A percentile compares a stretch with the other conserved stretches of the same genome.
These are phyloP conservation scores for Cryphonectria nitschkei DNA, from an alignment of 2,329 filamentous ascomycete genomes.

Conservation along the genomic window DNA sequence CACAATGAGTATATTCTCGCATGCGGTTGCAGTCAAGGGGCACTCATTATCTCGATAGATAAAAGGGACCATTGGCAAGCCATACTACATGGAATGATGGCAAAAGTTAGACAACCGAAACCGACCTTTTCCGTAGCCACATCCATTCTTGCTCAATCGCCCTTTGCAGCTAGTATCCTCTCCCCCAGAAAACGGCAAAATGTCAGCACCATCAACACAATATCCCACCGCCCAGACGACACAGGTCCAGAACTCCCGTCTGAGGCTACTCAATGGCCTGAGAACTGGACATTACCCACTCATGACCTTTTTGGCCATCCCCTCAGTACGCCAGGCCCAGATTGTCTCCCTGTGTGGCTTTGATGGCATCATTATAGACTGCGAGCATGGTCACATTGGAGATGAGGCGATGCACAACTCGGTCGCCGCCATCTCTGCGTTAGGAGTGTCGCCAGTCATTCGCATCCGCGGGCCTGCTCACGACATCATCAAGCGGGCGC, in stretches of 20 bases:
- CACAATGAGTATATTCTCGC: not conserved
- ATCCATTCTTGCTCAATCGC: not conserved
- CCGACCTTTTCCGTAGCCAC: not conserved
- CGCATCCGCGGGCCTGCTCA: constrained; percentile 33
- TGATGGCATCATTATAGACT: constrained; percentile 48
- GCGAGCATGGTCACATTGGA: constrained; percentile 34
- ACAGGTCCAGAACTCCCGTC: constrained; percentile 43
- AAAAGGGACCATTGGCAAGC: not conserved
- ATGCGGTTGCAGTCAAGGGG: not conserved
- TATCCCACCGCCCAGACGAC: constrained; percentile 40
- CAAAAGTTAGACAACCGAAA: not conserved
- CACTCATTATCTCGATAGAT: not conserved
- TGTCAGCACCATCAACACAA: constrained; percentile 15
- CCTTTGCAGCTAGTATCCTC: not conserved
- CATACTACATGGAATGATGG: not conserved
- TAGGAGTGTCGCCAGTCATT: constrained; percentile 33
- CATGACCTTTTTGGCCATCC: constrained; percentile 54
- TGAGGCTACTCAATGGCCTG: constrained; percentile 49
- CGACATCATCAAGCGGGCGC: constrained; percentile 39
- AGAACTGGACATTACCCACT: constrained; percentile 44
- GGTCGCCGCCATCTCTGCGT: constrained; percentile 32
- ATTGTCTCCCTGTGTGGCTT: constrained; percentile 53
- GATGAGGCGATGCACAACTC: constrained; percentile 33
- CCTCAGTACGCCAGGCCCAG: constrained; percentile 51
- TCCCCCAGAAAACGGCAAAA: not conserved